Conservation (phyloP, 345 rosid species). For the Gossypium anomalum region DNA sequence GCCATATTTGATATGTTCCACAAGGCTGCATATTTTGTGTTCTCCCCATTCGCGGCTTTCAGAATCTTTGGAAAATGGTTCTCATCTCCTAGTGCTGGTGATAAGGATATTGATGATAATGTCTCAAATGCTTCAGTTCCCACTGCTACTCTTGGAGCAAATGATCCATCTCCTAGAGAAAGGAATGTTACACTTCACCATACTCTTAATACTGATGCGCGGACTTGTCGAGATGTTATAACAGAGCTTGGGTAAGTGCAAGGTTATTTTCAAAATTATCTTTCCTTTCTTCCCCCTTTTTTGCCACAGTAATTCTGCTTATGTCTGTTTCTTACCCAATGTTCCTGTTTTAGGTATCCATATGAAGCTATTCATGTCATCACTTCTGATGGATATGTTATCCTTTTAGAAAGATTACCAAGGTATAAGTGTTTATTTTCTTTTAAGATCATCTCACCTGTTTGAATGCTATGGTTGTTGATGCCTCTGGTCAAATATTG, state of each 20-base stretch:
- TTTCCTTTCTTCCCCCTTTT: not conserved
- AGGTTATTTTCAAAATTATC: slow-evolving; percentile 2
- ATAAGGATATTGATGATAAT: slow-evolving; percentile 21
- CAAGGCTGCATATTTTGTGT: slow-evolving; percentile 60
- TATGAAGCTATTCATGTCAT: slow-evolving; percentile 87
- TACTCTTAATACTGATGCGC: slow-evolving; percentile 81
- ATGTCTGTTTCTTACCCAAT: slow-evolving; percentile 9
- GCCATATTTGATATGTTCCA: slow-evolving; percentile 74
- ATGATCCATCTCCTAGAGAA: slow-evolving; percentile 53
- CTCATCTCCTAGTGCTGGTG: slow-evolving; percentile 30
- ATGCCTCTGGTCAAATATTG: slow-evolving; percentile 21
- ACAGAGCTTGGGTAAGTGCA: slow-evolving; percentile 85
- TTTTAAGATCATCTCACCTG: slow-evolving; percentile 10
- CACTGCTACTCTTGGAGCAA: slow-evolving; percentile 59
- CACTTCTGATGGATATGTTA: slow-evolving; percentile 92
- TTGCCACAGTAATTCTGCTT: not conserved
- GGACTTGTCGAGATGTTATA: slow-evolving; percentile 93
- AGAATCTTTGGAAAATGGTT: slow-evolving; percentile 41
- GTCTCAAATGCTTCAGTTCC: slow-evolving; percentile 35
- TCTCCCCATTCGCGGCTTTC: slow-evolving; percentile 67
- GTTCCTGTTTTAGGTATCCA: slow-evolving; percentile 60
- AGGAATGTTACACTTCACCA: slow-evolving; percentile 45
- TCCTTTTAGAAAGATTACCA: slow-evolving; percentile 92
- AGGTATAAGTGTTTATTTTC: slow-evolving; percentile 44
- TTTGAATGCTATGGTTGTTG: slow-evolving; percentile 23